Percentiles rank a stretch among this genome's conserved stretches.
Conservation (phyloP, 306 rosid species). For the Herpetospermum pedunculosum region DNA sequence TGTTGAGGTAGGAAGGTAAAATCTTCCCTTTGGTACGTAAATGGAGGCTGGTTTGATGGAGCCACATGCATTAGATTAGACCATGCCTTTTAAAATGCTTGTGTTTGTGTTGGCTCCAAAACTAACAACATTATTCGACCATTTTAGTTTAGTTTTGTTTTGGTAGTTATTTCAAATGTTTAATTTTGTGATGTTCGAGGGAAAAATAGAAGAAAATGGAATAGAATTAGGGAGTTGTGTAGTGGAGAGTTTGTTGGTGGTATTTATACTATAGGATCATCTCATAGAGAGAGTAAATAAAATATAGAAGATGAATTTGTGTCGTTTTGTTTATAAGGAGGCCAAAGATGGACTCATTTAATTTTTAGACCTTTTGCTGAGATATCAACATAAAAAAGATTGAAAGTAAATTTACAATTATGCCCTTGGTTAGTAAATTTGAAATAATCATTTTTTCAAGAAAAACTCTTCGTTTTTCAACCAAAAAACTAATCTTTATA, state of each 20-base stretch:
- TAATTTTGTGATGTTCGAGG: no score
- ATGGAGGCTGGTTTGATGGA: neutral
- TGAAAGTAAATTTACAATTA: no score
- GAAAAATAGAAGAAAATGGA: neutral
- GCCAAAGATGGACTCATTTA: no score
- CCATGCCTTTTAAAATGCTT: neutral
- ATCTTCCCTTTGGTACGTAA: constrained; percentile 1
- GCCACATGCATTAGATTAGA: neutral
- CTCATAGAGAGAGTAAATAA: no score
- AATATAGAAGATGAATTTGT: neutral
- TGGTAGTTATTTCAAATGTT: neutral
- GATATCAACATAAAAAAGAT: no score
- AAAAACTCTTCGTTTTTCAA: no score
- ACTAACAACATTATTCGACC: neutral
- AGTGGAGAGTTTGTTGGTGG: neutral
- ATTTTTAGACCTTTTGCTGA: no score
- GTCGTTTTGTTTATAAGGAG: neutral
- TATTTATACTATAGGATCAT: neutral
- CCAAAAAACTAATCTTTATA: no score
- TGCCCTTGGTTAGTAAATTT: no score
- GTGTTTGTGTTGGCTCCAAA: neutral
- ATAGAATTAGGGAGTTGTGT: neutral
- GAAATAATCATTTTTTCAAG: no score
- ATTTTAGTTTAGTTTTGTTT: no score
- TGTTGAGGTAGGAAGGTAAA: constrained; percentile 15